phyloP scores from a whole-genome alignment of 2,329 filamentous ascomycete genomes.

The Diaporthe velutina region DNA sequence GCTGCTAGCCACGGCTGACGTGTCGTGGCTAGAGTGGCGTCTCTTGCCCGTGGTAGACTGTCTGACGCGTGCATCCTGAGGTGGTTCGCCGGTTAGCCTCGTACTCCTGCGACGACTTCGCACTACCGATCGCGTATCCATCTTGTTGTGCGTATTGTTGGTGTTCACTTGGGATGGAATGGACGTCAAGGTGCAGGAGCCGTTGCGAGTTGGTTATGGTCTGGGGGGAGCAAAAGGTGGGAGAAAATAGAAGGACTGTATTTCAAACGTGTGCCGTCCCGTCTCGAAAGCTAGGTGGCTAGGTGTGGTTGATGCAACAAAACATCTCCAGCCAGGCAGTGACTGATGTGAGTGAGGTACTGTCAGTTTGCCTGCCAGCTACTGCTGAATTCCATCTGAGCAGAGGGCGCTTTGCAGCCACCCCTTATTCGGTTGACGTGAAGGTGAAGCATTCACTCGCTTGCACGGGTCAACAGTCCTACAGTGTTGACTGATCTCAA shows the following conservation, averaged over 20 bases:
- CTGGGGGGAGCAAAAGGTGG: background rate
- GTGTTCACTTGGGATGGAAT: background rate
- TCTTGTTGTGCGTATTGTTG: background rate
- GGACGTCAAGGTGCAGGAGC: background rate
- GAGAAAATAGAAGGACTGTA: background rate
- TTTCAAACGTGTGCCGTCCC: background rate
- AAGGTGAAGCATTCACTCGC: background rate
- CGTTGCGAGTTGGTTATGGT: background rate
- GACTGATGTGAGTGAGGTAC: background rate
- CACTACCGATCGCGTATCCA: constrained; percentile 21
- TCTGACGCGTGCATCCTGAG: background rate
- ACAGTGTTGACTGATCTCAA: background rate
- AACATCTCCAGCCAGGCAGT: background rate
- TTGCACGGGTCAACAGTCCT: background rate
- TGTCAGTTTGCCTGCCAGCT: background rate
- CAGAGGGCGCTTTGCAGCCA: background rate
- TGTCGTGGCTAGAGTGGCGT: background rate
- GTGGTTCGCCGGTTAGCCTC: background rate
- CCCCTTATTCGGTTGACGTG: background rate
- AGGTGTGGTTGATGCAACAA: background rate
- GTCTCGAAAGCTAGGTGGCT: background rate
- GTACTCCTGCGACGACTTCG: constrained; percentile 27
- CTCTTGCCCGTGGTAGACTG: background rate
- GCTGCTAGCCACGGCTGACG: background rate
- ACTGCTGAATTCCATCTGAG: background rate